These are phyloP conservation scores for Amanita thiersii DNA, from an alignment of 768 basidiomycete genomes.

Conservation along the genomic window DNA sequence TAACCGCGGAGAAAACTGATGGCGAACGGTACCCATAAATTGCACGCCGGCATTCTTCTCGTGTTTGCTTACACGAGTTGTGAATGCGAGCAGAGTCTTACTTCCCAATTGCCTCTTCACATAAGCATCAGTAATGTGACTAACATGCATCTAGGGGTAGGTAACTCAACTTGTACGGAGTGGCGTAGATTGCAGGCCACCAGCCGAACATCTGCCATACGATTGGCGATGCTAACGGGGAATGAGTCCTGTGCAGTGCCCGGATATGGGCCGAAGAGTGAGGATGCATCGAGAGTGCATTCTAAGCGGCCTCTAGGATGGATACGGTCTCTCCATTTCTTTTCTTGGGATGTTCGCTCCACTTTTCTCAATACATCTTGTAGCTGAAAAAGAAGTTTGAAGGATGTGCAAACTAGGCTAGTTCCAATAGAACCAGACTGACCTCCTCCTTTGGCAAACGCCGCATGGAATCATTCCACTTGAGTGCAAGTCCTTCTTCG, in stretches of 20 bases:
- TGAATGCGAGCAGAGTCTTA: conserved; percentile 33
- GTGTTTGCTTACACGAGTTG: conserved; percentile 26
- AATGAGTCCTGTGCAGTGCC: conserved; percentile 18
- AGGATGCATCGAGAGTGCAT: conserved; percentile 40
- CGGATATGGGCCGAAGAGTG: conserved; percentile 32
- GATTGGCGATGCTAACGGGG: conserved; percentile 22
- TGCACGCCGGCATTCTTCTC: conserved; percentile 25
- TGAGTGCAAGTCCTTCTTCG: conserved; percentile 27
- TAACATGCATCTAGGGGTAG: neutral
- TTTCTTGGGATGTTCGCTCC: conserved; percentile 27
- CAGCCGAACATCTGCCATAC: conserved; percentile 26
- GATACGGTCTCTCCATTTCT: conserved; percentile 29
- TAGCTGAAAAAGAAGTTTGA: conserved; percentile 27
- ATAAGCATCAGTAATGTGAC: neutral
- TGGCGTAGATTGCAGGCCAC: conserved; percentile 32
- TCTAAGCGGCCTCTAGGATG: conserved; percentile 36
- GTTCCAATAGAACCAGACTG: conserved; percentile 5
- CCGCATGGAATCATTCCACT: conserved; percentile 38
- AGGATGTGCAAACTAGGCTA: neutral
- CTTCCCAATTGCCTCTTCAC: conserved; percentile 39
- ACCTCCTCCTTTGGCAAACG: conserved; percentile 43
- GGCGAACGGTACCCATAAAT: conserved; percentile 62
- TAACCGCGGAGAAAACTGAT: conserved; percentile 67
- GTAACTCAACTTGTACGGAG: conserved; percentile 31
- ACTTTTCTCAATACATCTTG: conserved; percentile 31